These are phyloP conservation scores for Cordyceps pruinosa DNA, from an alignment of 2,329 filamentous ascomycete genomes.

Conservation along the genomic window DNA sequence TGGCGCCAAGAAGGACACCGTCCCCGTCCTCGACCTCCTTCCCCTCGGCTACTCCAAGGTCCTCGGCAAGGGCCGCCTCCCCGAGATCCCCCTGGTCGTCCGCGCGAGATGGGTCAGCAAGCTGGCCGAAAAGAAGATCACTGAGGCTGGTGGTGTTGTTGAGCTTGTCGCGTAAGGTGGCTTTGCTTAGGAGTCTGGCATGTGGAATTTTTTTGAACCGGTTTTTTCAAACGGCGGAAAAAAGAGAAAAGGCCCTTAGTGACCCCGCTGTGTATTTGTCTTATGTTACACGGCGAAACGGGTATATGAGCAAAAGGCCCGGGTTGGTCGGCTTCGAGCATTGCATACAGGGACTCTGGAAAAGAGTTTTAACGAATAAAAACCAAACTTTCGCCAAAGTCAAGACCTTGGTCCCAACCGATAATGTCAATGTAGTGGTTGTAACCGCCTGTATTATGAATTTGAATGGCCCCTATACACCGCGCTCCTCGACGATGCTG, in stretches of 20 bases:
- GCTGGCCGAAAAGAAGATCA: slow-evolving; percentile 98
- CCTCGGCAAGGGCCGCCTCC: slow-evolving; percentile 94
- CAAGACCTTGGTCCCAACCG: background rate
- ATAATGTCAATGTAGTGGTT: background rate
- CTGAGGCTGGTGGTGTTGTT: slow-evolving; percentile 89
- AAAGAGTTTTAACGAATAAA: slow-evolving; percentile 34
- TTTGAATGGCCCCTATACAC: background rate
- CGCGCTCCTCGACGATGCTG: background rate
- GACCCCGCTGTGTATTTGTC: slow-evolving; percentile 13
- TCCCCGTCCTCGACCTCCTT: slow-evolving; percentile 96
- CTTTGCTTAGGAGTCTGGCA: slow-evolving; percentile 24
- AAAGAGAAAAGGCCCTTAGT: slow-evolving; percentile 13
- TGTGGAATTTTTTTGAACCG: slow-evolving; percentile 23
- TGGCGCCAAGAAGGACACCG: slow-evolving; percentile 77
- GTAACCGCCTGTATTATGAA: slow-evolving; percentile 2
- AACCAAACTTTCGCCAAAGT: slow-evolving; percentile 29
- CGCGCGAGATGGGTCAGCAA: slow-evolving; percentile 92
- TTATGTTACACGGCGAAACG: slow-evolving; percentile 12
- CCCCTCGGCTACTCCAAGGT: slow-evolving; percentile 97
- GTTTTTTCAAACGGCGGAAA: slow-evolving; percentile 17
- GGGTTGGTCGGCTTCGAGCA: slow-evolving; percentile 34
- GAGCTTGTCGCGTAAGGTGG: slow-evolving; percentile 75
- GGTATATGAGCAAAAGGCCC: slow-evolving; percentile 20
- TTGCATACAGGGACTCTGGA: slow-evolving; percentile 35
- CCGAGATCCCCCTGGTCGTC: slow-evolving; percentile 87